Evolutionary conservation across 2,329 filamentous ascomycete species (phyloP), one percentile per base, ranked within the genome.

Genomic region (Trichoderma hamatum): DNA sequence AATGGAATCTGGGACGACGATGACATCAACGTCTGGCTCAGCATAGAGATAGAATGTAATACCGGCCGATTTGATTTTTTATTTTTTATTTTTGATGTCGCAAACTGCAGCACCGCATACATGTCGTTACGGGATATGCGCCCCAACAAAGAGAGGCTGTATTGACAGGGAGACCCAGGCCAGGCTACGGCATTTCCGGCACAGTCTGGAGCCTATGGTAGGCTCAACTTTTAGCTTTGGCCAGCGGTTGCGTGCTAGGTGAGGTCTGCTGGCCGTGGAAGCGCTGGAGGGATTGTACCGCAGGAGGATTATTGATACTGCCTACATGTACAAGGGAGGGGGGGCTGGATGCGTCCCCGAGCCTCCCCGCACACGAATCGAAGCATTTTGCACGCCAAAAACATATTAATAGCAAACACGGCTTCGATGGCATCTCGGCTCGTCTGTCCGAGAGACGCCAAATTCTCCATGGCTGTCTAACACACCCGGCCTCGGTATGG

Each of bases 121-220:
- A n/a, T n/a, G 36, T n/a, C 36, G 16, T 2, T 3, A 7, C 39
- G 19, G 39, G 39, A 30, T 30, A 30, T 30, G 34, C 34, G 3
- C 10, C 34, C 34, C 46, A 24, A 49, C 46, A 24, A 43, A n/a
- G 46, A 46, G 46, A 49, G n/a, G 46, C 46, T 21, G n/a, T 10
- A 28, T 9, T 10, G 21, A 34, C 59, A 62, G 59, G 59, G 59
- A 51, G 19, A 61, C 39, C 59, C 59, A 61, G 58, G 58, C 39
- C 59, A 16, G 58, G 28, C 43, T 14, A 51, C 59, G 59, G 59
- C 59, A 21, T 26, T 62, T 28, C 59, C 59, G 59, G 59, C 59
- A 51, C 59, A 34, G 32, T 62, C 59, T 62, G 39, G 58, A 62
- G 59, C 59, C 51, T 43, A 32, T 32, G 43, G 21, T 43, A 43